A percentile compares a stretch with the other conserved stretches of the same genome.
phyloP scores from a whole-genome alignment of 768 basidiomycete genomes.

The Boletus subcaerulescens region DNA sequence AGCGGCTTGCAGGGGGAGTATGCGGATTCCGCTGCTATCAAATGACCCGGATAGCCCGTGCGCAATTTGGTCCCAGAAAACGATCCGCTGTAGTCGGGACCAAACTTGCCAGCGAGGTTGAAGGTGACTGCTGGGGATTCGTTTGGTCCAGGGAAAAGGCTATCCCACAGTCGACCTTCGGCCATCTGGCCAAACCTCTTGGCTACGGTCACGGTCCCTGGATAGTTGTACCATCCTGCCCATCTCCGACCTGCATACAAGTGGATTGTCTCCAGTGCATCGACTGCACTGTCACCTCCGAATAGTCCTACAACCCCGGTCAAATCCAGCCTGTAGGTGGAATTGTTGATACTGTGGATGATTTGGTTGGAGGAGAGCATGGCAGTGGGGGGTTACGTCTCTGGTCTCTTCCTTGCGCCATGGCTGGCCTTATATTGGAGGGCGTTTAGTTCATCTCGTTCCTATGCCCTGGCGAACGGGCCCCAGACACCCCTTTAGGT shows the following conservation, averaged over 20 bases:
- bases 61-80: constrained; percentile 56
- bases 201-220: constrained; percentile 31
- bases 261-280: constrained; percentile 34
- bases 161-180: constrained; percentile 26
- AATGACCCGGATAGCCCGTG: constrained; percentile 59
- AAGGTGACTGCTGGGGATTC: constrained; percentile 27
- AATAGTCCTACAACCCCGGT: constrained; percentile 33
- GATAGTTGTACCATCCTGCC: constrained; percentile 38
- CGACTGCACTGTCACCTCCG: constrained; percentile 31
- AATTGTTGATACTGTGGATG: constrained; percentile 8
- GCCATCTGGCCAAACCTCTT: constrained; percentile 33
- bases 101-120: constrained; percentile 25
- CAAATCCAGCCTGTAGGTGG: constrained; percentile 22
- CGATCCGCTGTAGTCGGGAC: constrained; percentile 71
- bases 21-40: constrained; percentile 27
- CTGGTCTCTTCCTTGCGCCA: not conserved
- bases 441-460: not conserved
- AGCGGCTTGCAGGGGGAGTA: not conserved
- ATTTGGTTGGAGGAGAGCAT: constrained; percentile 17
- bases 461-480: not conserved
- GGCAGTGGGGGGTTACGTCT: not conserved
- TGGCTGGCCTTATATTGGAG: constrained; percentile 8
- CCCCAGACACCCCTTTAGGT: too few relatives aligned
- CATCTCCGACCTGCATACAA: constrained; percentile 28
- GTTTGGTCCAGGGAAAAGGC: constrained; percentile 32